phyloP scores from a whole-genome alignment of 2,329 filamentous ascomycete genomes.

The Lachnellula subtilissima region DNA sequence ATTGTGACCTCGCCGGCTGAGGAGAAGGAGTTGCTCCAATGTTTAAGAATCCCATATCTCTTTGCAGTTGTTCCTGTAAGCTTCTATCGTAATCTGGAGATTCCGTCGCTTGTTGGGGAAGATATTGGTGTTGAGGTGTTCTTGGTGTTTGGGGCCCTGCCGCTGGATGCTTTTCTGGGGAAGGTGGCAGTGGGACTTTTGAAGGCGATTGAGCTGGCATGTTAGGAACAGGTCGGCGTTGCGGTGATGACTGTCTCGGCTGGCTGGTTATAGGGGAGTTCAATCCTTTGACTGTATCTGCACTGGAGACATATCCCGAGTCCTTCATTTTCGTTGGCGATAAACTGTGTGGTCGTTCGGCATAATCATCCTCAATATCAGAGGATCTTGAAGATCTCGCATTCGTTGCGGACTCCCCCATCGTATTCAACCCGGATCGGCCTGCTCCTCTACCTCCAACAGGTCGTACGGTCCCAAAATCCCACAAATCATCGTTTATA shows the following conservation, averaged over 20 bases:
- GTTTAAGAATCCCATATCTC: constrained; percentile 55
- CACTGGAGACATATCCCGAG: constrained; percentile 29
- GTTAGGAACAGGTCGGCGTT: constrained; percentile 47
- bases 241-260: constrained; percentile 56
- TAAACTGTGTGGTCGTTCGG: constrained; percentile 45
- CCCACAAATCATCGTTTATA: constrained; percentile 85
- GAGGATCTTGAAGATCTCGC: constrained; percentile 55
- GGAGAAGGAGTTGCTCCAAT: constrained; percentile 34
- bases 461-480: constrained; percentile 91
- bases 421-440: constrained; percentile 58
- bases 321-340: constrained; percentile 50
- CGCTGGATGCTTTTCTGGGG: constrained; percentile 44
- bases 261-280: constrained; percentile 41
- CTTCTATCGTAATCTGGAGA: constrained; percentile 58
- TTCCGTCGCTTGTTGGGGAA: constrained; percentile 38
- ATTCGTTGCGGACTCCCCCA: constrained; percentile 81
- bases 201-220: constrained; percentile 44
- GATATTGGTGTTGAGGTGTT: constrained; percentile 43
- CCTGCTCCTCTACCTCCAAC: constrained; percentile 61
- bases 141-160: constrained; percentile 44
- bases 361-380: constrained; percentile 47
- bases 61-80: constrained; percentile 58
- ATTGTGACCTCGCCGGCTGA: constrained; percentile 20
- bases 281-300: constrained; percentile 50
- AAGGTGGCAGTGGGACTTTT: constrained; percentile 56